Percentiles rank a stretch among this genome's conserved stretches.
phyloP scores from a whole-genome alignment of 2,329 filamentous ascomycete genomes.

The Talaromyces piceae region DNA sequence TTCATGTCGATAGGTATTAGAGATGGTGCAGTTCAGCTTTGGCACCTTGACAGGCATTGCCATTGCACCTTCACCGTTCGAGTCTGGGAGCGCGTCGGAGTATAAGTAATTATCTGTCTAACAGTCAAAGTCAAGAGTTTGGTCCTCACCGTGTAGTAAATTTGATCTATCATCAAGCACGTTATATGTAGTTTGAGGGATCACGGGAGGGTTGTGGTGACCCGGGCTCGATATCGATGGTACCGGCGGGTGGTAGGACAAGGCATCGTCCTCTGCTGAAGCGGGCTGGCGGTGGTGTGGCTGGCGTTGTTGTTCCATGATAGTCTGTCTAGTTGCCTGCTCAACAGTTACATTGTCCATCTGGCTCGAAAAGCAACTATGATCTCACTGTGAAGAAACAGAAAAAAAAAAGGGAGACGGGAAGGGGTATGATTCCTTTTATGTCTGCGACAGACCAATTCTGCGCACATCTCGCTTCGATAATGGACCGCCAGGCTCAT shows the following conservation, averaged over 20 bases:
- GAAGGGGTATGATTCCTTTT: neutral
- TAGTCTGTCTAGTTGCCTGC: neutral
- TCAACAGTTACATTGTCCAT: neutral
- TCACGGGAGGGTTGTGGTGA: neutral
- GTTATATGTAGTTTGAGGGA: neutral
- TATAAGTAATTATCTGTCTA: constrained; percentile 64
- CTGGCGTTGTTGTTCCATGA: neutral
- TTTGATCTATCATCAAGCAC: neutral
- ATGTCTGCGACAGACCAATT: neutral
- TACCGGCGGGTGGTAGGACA: neutral
- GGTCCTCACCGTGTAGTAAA: constrained; percentile 53
- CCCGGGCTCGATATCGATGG: neutral
- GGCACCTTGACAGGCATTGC: constrained; percentile 46
- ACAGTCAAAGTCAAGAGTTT: constrained; percentile 26
- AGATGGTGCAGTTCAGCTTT: constrained; percentile 79
- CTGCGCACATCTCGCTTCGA: neutral
- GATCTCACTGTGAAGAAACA: neutral
- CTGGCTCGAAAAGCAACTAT: neutral
- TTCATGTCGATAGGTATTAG: constrained; percentile 73
- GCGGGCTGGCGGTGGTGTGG: neutral
- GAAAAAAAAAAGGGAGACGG: neutral
- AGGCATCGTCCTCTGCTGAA: neutral
- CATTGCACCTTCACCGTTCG: constrained; percentile 31
- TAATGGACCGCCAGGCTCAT: neutral
- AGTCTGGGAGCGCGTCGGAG: constrained; percentile 49